A percentile compares a stretch with the other conserved stretches of the same genome.
phyloP scores from a whole-genome alignment of 495 filamentous ascomycete species.

The Hamigera avellanea region DNA sequence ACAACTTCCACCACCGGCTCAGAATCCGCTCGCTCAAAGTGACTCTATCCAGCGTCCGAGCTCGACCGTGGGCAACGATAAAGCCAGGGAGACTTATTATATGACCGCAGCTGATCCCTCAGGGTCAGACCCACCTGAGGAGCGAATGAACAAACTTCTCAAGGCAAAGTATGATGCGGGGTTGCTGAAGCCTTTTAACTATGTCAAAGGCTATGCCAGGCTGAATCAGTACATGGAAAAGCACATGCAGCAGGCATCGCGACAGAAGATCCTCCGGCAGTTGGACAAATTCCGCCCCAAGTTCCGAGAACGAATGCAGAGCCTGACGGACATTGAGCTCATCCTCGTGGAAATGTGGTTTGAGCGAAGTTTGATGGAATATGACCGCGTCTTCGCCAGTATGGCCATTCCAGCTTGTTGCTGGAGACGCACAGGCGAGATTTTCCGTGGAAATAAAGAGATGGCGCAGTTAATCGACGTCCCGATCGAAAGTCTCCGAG shows the following conservation, averaged over 20 bases:
- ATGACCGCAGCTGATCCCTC: conserved; percentile 92
- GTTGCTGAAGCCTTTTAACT: conserved; percentile 91
- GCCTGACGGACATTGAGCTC: conserved; percentile 80
- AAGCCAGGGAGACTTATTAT: conserved; percentile 83
- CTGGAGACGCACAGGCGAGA: conserved; percentile 94
- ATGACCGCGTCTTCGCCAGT: conserved; percentile 94
- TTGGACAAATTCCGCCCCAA: conserved; percentile 88
- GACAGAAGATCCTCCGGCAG: conserved; percentile 80
- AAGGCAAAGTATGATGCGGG: conserved; percentile 93
- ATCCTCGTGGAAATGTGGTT: conserved; percentile 98
- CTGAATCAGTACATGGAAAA: conserved; percentile 83
- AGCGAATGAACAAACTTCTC: conserved; percentile 89
- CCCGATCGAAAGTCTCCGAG: conserved; percentile 79
- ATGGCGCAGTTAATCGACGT: conserved; percentile 97
- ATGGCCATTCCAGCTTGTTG: conserved; percentile 98
- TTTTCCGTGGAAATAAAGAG: conserved; percentile 95
- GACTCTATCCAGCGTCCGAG: conserved; percentile 47
- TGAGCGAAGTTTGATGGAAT: conserved; percentile 86
- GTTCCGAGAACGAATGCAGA: conserved; percentile 90
- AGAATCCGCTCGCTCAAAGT: conserved; percentile 37
- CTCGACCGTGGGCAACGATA: conserved; percentile 56
- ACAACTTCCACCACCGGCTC: conserved; percentile 22
- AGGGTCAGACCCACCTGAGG: conserved; percentile 82
- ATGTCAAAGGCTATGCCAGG: conserved; percentile 88
- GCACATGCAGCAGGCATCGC: conserved; percentile 65